These are phyloP conservation scores for Helenozyma rhizophorensis DNA, from an alignment of 805 yeast genomes.

Conservation along the genomic window DNA sequence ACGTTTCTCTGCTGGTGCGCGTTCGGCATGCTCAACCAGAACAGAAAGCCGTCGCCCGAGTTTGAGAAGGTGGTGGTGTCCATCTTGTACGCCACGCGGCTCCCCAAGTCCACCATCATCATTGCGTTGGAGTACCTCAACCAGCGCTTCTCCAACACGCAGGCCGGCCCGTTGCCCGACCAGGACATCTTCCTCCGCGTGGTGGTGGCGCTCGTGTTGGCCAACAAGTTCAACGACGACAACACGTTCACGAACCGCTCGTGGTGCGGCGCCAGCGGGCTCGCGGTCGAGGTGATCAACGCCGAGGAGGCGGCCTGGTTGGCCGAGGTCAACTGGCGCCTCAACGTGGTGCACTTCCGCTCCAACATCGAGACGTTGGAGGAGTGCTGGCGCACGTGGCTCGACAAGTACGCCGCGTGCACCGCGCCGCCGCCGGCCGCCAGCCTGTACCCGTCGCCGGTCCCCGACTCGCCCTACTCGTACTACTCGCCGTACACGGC, in stretches of 20 bases:
- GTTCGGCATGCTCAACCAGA: constrained; percentile 60
- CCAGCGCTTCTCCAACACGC: constrained; percentile 44
- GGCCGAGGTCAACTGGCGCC: constrained; percentile 52
- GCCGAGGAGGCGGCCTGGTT: constrained; percentile 70
- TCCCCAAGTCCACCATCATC: constrained; percentile 78
- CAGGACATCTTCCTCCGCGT: constrained; percentile 49
- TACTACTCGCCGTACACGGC: neutral
- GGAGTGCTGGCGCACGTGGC: constrained; percentile 44
- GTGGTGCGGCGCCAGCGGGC: constrained; percentile 95
- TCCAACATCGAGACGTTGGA: constrained; percentile 37
- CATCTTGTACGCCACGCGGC: constrained; percentile 80
- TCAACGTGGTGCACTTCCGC: constrained; percentile 39
- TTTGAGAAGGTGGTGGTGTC: constrained; percentile 59
- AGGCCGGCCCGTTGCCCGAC: constrained; percentile 19
- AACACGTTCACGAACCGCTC: constrained; percentile 92
- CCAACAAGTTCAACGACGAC: constrained; percentile 94
- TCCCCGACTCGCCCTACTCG: constrained; percentile 1
- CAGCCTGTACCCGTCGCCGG: constrained; percentile 2
- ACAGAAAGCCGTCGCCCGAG: constrained; percentile 37
- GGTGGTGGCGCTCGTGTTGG: constrained; percentile 69
- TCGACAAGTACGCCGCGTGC: constrained; percentile 25
- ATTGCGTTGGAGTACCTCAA: constrained; percentile 76
- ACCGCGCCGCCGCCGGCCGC: constrained; percentile 4
- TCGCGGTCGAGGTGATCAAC: constrained; percentile 58
- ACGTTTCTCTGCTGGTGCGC: constrained; percentile 74